phyloP scores from a whole-genome alignment of 495 filamentous ascomycete genomes.

The Aspergillus funiculosus region DNA sequence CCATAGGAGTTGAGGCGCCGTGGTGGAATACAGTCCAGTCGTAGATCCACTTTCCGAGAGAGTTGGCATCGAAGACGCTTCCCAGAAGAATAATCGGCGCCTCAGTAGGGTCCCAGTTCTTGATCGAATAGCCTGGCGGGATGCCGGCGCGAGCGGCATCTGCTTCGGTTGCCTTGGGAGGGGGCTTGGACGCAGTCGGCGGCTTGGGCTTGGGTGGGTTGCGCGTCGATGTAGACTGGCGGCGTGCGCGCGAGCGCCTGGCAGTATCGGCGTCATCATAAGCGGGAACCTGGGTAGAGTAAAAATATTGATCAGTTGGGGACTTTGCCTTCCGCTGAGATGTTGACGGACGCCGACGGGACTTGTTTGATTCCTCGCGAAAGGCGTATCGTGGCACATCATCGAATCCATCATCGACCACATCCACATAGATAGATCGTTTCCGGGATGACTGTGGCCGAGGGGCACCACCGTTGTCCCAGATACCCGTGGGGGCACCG shows the following conservation, averaged over 20 bases:
- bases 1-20: slow-evolving; percentile 76
- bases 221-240: slow-evolving; percentile 47
- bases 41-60: slow-evolving; percentile 97
- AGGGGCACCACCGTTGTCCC: slow-evolving; percentile 36
- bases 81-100: slow-evolving; percentile 90
- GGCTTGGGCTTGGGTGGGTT: slow-evolving; percentile 43
- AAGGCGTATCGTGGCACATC: slow-evolving; percentile 28
- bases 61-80: slow-evolving; percentile 96
- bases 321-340: slow-evolving; percentile 44
- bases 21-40: slow-evolving; percentile 98
- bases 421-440: slow-evolving; percentile 50
- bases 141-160: slow-evolving; percentile 79
- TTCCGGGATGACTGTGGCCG: slow-evolving; percentile 40
- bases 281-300: slow-evolving; percentile 45
- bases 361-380: slow-evolving; percentile 26
- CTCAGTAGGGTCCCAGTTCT: slow-evolving; percentile 97
- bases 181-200: slow-evolving; percentile 38
- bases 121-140: slow-evolving; percentile 86
- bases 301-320: slow-evolving; percentile 51
- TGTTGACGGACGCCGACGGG: slow-evolving; percentile 32
- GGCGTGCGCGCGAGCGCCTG: slow-evolving; percentile 41
- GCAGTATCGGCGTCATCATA: slow-evolving; percentile 40
- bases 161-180: slow-evolving; percentile 73
- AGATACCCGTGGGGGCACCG: slow-evolving; percentile 31
- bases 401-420: slow-evolving; percentile 51